Evolutionary conservation across 225 moss, liverwort and hornwort genomes (phyloP), one percentile per base, ranked within the genome.

Genomic region (Physcomitrium patens): DNA sequence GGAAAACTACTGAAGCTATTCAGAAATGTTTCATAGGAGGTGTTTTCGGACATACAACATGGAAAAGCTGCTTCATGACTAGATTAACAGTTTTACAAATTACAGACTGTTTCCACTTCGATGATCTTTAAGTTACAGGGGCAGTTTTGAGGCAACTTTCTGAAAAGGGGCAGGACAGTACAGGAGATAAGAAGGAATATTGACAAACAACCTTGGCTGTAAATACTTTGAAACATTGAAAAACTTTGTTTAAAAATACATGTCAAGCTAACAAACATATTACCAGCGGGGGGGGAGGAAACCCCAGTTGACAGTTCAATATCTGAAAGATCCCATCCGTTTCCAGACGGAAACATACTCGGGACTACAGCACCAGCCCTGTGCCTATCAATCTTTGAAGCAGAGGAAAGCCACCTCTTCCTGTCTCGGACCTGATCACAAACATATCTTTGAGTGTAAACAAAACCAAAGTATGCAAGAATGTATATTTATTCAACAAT

Each of bases 321-420:
- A 65, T 83, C 86, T 63, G 77, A 80, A 47, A 79, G 60, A 63
- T 92, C 90, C 90, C 90, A 93, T 53, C 85, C 95, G 66, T 87
- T 87, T 51, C 95, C 95, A 54, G 95, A 93, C 17, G 95, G 91
- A 56, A 96, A 96, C 95, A 96, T 96, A 80, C 93, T 90, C 16
- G 93, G 90, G 46, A 96, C 90, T 9, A 93, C 83, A 54, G 82
- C 91, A 72, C 95, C 95, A 68, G 95, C 91, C 10, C 91, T 88
- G 78, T 89, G 95, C 60, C 91, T 82, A 68, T 93, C 81, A 37
- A 96, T 83, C 76, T 93, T 81, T 31, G 87, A 91, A 55, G 85
- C 89, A 59, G 91, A 91, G 76, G 83, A 87, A 52, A 96, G 84
- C 95, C 95, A 96, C 56, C 81, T 83, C 61, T 87, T 81, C 77